phyloP scores from a whole-genome alignment of 2,329 filamentous ascomycete genomes.

The Colletotrichum sp. region DNA sequence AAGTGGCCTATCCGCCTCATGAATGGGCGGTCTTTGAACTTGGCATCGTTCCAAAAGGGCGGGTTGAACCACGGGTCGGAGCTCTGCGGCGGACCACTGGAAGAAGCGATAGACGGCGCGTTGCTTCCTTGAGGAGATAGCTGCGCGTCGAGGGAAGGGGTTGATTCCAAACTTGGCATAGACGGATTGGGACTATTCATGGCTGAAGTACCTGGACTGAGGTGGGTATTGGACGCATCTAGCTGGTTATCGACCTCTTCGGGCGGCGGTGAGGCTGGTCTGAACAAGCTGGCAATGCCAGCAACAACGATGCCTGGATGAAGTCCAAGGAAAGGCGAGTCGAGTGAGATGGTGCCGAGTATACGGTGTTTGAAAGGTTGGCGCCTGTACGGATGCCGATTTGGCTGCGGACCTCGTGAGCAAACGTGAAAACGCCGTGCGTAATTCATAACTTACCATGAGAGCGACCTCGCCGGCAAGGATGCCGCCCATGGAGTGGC shows the following conservation, averaged over 20 bases:
- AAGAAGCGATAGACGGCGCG: constrained; percentile 7
- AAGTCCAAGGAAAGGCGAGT: constrained; percentile 86
- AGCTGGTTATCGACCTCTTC: constrained; percentile 24
- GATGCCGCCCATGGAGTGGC: constrained; percentile 90
- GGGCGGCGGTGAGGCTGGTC: constrained; percentile 42
- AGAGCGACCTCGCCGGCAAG: constrained; percentile 80
- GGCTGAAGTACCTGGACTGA: constrained; percentile 18
- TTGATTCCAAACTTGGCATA: constrained; percentile 25
- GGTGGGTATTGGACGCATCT: background rate
- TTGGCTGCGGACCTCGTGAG: constrained; percentile 31
- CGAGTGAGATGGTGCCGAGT: constrained; percentile 80
- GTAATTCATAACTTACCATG: constrained; percentile 45
- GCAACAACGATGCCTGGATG: constrained; percentile 88
- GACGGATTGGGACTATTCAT: constrained; percentile 27
- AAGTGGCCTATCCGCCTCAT: constrained; percentile 76
- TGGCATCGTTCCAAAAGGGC: constrained; percentile 75
- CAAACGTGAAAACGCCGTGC: background rate
- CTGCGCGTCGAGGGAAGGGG: constrained; percentile 22
- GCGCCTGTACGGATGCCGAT: constrained; percentile 33
- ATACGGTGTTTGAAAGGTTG: constrained; percentile 73
- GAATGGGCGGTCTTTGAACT: constrained; percentile 71
- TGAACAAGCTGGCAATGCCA: constrained; percentile 80
- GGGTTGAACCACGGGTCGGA: constrained; percentile 76
- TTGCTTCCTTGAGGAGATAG: constrained; percentile 20
- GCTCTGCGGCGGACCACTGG: constrained; percentile 18